Percentiles rank a stretch among this genome's conserved stretches.
Conservation (phyloP, 2,329 filamentous ascomycete genomes). For the Pseudogymnoascus sp. region DNA sequence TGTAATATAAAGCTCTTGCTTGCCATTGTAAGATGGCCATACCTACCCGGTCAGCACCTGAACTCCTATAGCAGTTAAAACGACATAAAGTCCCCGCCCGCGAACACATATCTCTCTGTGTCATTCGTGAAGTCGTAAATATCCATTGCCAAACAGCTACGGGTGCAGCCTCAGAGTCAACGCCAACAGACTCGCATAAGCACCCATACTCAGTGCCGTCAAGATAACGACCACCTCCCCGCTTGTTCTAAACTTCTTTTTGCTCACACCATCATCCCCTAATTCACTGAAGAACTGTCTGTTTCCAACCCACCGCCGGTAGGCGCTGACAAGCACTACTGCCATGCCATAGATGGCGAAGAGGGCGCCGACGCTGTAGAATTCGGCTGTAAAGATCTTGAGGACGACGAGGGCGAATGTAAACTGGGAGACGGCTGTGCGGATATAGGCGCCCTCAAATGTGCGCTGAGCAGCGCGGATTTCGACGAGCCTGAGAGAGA, state of each 20-base stretch:
- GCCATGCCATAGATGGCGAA: slow-evolving; percentile 88
- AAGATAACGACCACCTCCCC: slow-evolving; percentile 56
- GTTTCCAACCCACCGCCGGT: slow-evolving; percentile 85
- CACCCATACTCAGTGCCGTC: slow-evolving; percentile 48
- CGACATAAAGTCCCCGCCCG: not conserved
- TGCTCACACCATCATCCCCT: slow-evolving; percentile 34
- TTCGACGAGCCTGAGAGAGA: slow-evolving; percentile 61
- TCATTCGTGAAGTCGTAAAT: not conserved
- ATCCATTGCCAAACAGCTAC: not conserved
- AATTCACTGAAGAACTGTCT: slow-evolving; percentile 74
- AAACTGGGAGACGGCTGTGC: slow-evolving; percentile 90
- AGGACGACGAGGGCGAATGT: slow-evolving; percentile 90
- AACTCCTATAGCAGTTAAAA: not conserved
- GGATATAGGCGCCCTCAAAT: slow-evolving; percentile 94
- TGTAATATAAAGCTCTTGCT: not conserved
- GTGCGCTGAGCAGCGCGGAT: slow-evolving; percentile 91
- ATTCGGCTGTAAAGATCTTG: slow-evolving; percentile 94
- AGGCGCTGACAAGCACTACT: slow-evolving; percentile 73
- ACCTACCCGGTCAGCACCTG: not conserved
- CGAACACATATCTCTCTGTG: not conserved
- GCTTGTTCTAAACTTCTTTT: slow-evolving; percentile 55
- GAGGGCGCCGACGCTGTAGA: slow-evolving; percentile 93
- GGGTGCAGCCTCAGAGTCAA: slow-evolving; percentile 39
- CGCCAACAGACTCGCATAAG: slow-evolving; percentile 50
- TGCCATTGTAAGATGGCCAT: not conserved